Conservation (phyloP, 2,329 filamentous ascomycete species). For the Cladorrhinum sp. region DNA sequence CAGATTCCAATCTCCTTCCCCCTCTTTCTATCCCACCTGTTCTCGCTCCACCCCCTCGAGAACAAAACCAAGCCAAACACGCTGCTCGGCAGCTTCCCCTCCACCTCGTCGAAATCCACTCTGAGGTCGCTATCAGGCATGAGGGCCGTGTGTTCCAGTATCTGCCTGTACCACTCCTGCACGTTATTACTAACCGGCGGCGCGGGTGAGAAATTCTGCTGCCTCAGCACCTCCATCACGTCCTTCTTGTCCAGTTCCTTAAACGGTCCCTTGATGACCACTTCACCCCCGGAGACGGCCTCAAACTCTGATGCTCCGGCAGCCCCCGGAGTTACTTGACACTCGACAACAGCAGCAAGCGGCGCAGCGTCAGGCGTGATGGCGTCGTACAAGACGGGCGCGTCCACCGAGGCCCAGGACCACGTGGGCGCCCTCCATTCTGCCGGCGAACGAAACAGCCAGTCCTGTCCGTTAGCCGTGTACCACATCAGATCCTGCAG, state of each 20-base stretch:
- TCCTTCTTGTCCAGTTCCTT: constrained; percentile 3
- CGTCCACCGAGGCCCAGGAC: constrained; percentile 16
- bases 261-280: constrained; percentile 6
- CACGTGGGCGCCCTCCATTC: constrained; percentile 1
- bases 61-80: constrained; percentile 12
- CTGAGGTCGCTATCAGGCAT: neutral
- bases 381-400: constrained; percentile 3
- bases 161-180: constrained; percentile 12
- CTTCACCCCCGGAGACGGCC: neutral
- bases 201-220: constrained; percentile 1
- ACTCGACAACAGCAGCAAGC: constrained; percentile 3
- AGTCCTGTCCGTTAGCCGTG: constrained; percentile 5
- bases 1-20: constrained; percentile 4
- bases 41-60: constrained; percentile 7
- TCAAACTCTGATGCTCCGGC: neutral
- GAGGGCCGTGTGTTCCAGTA: constrained; percentile 4
- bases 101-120: neutral
- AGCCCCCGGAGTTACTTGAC: neutral
- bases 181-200: constrained; percentile 8
- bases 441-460: neutral
- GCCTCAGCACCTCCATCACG: neutral
- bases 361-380: constrained; percentile 4
- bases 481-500: constrained; percentile 15
- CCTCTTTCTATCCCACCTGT: constrained; percentile 1
- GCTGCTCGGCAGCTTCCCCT: neutral